A percentile compares a stretch with the other conserved stretches of the same genome.
Conservation (phyloP, 1,139 yeast genomes). For the Hansenula sp. region DNA sequence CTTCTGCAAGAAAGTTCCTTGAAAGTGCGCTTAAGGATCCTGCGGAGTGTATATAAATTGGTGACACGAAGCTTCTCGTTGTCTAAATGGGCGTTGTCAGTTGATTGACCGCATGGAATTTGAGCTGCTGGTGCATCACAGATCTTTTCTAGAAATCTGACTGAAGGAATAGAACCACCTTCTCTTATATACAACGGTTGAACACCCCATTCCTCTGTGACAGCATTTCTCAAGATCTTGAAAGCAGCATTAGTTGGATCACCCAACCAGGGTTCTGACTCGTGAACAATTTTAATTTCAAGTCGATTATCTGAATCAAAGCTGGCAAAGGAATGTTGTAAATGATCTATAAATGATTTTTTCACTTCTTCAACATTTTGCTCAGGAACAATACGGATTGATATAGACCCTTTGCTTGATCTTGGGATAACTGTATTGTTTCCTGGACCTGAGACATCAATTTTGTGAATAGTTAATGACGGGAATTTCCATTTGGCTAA, state of each 20-base stretch:
- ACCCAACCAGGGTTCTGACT: slow-evolving; percentile 96
- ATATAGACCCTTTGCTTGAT: slow-evolving; percentile 67
- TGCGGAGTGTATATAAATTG: slow-evolving; percentile 71
- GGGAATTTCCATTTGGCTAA: slow-evolving; percentile 91
- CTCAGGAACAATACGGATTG: slow-evolving; percentile 86
- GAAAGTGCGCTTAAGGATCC: slow-evolving; percentile 39
- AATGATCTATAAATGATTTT: slow-evolving; percentile 38
- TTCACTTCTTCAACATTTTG: slow-evolving; percentile 66
- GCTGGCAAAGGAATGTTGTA: slow-evolving; percentile 40
- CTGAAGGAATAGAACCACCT: slow-evolving; percentile 95
- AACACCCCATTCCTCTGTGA: slow-evolving; percentile 58
- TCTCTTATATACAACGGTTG: slow-evolving; percentile 84
- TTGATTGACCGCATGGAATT: slow-evolving; percentile 93
- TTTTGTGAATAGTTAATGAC: slow-evolving; percentile 82
- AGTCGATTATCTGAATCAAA: slow-evolving; percentile 60
- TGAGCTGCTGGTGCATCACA: slow-evolving; percentile 91
- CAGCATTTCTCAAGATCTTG: slow-evolving; percentile 54
- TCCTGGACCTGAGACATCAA: slow-evolving; percentile 85
- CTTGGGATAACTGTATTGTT: slow-evolving; percentile 90
- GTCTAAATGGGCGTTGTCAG: slow-evolving; percentile 90
- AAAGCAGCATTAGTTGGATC: slow-evolving; percentile 75
- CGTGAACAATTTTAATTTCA: slow-evolving; percentile 59
- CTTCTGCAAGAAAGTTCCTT: slow-evolving; percentile 15
- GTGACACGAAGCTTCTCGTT: slow-evolving; percentile 79
- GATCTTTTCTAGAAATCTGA: slow-evolving; percentile 75